phyloP scores from a whole-genome alignment of 83 land plant genomes.

The Picea mariana region DNA sequence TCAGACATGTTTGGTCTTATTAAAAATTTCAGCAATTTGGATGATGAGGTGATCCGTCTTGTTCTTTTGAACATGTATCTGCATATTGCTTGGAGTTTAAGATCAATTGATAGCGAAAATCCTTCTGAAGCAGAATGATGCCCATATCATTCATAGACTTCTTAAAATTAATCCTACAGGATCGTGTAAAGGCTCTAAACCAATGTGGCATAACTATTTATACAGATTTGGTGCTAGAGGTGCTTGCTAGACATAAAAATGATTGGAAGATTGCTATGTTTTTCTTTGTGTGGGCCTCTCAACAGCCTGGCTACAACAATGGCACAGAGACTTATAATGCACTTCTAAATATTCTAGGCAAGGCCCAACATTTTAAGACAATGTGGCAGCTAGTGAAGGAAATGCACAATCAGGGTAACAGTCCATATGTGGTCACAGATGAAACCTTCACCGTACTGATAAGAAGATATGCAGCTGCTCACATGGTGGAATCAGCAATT shows the following conservation, averaged over 20 bases:
- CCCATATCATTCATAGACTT: no score
- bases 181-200: no score
- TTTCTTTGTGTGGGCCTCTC: no score
- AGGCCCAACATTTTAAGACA: conserved; percentile 27
- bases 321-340: conserved; percentile 37
- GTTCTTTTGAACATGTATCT: conserved; percentile 82
- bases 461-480: conserved; percentile 47
- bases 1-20: conserved; percentile 51
- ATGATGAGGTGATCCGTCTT: conserved; percentile 80
- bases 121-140: conserved; percentile 63
- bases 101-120: conserved; percentile 56
- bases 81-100: conserved; percentile 73
- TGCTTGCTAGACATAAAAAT: no score
- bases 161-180: no score
- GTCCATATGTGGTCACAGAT: conserved; percentile 29
- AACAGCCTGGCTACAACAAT: no score
- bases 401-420: conserved; percentile 29
- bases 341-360: conserved; percentile 51
- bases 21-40: conserved; percentile 53
- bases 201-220: no score
- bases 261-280: no score
- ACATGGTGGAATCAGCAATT: conserved; percentile 43
- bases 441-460: conserved; percentile 34
- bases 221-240: no score
- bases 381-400: conserved; percentile 39